These are phyloP conservation scores for Euphorbia schlechtendalii DNA, from an alignment of 441 rosid genomes.

Conservation along the genomic window DNA sequence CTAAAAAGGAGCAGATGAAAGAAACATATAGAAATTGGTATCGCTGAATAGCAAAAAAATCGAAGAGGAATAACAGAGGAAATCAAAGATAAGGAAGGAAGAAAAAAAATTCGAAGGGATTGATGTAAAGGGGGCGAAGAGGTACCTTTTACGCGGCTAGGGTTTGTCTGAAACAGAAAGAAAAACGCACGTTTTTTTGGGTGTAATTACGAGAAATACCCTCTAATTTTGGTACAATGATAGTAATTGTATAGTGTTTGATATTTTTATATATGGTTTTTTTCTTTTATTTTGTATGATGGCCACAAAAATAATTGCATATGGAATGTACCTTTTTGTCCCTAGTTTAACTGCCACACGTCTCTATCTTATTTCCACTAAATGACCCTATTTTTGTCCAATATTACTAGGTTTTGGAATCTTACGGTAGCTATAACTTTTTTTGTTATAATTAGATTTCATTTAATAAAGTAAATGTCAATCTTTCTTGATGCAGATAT, in stretches of 20 bases:
- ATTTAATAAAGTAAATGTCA: no score
- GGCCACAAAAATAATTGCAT: not conserved
- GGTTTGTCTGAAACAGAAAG: not conserved
- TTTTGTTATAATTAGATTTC: no score
- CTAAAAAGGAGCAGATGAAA: not conserved
- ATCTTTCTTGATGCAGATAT: no score
- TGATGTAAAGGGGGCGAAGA: no score
- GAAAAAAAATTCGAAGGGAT: not conserved
- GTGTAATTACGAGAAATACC: constrained; percentile 11
- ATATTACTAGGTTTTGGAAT: no score
- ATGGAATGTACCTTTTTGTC: not conserved
- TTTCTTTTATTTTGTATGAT: not conserved
- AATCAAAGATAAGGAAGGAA: no score
- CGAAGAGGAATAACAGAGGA: not conserved
- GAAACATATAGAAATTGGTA: not conserved
- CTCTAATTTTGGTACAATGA: not conserved
- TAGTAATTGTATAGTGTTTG: not conserved
- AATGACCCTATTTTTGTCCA: not conserved
- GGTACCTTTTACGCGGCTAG: not conserved
- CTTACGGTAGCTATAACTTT: no score
- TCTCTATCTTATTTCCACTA: not conserved
- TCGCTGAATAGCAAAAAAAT: not conserved
- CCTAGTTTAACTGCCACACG: not conserved
- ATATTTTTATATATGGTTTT: not conserved
- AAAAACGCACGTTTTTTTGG: constrained; percentile 5